Conservation (phyloP, 83 land plant species). For the Picea abies region DNA sequence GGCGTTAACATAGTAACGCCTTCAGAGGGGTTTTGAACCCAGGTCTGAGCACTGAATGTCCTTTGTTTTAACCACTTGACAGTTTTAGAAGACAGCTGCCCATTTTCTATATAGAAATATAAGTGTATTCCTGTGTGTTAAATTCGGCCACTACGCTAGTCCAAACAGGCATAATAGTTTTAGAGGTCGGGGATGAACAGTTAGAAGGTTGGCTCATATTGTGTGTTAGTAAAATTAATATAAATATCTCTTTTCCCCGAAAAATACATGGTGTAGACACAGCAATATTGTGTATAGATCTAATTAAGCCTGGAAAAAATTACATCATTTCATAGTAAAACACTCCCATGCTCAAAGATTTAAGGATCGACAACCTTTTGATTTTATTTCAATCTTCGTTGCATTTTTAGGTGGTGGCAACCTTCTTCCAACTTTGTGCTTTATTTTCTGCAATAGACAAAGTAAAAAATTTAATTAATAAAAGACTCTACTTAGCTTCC, state of each 20-base stretch:
- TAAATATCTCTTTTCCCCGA: neutral
- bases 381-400: slow-evolving; percentile 78
- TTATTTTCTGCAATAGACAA: slow-evolving; percentile 67
- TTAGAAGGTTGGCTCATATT: neutral
- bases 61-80: too few relatives aligned
- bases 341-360: neutral
- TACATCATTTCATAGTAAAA: neutral
- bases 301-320: neutral
- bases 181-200: neutral
- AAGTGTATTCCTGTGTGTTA: neutral
- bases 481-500: neutral
- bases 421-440: slow-evolving; percentile 87
- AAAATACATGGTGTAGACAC: neutral
- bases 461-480: neutral
- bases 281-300: neutral
- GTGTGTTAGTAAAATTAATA: neutral
- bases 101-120: too few relatives aligned
- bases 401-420: slow-evolving; percentile 85
- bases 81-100: too few relatives aligned
- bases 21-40: too few relatives aligned
- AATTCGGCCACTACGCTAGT: neutral
- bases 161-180: neutral
- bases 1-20: too few relatives aligned
- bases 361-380: slow-evolving; percentile 56
- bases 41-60: too few relatives aligned